phyloP scores from a whole-genome alignment of 2,329 filamentous ascomycete genomes.

The Plectosphaerella cucumerina region DNA sequence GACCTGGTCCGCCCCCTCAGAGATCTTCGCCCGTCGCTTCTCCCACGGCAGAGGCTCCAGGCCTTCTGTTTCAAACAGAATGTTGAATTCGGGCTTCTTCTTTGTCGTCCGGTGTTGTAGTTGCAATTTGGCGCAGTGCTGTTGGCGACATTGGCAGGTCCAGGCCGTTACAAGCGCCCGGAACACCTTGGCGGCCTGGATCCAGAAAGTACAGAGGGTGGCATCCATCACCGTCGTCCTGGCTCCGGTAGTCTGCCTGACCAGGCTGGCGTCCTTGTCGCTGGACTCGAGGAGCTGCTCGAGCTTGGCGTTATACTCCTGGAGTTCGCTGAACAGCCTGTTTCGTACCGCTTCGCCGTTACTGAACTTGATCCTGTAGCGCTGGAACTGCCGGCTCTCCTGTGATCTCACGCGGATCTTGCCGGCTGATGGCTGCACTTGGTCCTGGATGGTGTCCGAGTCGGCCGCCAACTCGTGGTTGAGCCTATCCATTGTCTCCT shows the following conservation, averaged over 20 bases:
- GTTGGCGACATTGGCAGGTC: conserved; percentile 15
- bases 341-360: conserved; percentile 14
- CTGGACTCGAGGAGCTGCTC: conserved; percentile 15
- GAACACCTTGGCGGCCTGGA: conserved; percentile 16
- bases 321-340: conserved; percentile 15
- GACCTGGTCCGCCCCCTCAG: conserved; percentile 1
- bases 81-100: conserved; percentile 14
- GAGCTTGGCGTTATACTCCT: conserved; percentile 15
- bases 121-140: conserved; percentile 17
- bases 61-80: conserved; percentile 10
- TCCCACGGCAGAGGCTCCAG: conserved; percentile 2
- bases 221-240: conserved; percentile 5
- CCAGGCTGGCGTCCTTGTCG: conserved; percentile 12
- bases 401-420: conserved; percentile 10
- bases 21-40: conserved; percentile 6
- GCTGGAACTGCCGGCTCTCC: conserved; percentile 9
- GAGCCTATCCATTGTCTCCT: conserved; percentile 10
- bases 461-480: conserved; percentile 16
- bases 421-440: neutral
- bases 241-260: neutral
- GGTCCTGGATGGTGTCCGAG: conserved; percentile 5
- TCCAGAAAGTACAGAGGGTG: conserved; percentile 20
- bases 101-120: conserved; percentile 17
- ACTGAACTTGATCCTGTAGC: conserved; percentile 17
- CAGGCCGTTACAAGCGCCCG: conserved; percentile 15